Evolutionary conservation across 2,329 filamentous ascomycete species (phyloP).

Genomic region (Huntiella savannae): DNA sequence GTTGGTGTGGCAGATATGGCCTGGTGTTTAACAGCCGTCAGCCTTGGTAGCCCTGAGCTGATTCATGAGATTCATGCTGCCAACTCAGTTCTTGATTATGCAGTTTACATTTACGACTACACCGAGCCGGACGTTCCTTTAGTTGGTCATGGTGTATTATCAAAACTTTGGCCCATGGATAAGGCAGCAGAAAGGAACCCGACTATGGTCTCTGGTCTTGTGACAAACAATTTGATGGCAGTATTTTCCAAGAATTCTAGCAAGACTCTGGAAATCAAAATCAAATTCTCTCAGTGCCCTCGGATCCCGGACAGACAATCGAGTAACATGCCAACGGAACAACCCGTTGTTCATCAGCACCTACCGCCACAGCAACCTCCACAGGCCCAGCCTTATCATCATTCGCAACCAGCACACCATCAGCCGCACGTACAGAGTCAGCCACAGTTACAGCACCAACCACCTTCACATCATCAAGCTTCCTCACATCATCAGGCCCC

Average conservation of each 20-base stretch:
- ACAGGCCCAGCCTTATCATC: too few relatives aligned
- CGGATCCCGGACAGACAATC: too few relatives aligned
- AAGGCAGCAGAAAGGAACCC: conserved; percentile 13
- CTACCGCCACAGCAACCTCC: too few relatives aligned
- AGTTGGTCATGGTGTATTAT: conserved; percentile 89
- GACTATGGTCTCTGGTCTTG: conserved; percentile 69
- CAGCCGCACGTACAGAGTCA: too few relatives aligned
- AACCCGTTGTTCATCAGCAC: too few relatives aligned
- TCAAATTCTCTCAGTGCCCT: conserved; percentile 53
- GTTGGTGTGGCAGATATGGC: conserved; percentile 80
- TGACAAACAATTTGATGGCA: conserved; percentile 69
- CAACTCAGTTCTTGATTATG: conserved; percentile 60
- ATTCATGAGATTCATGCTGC: conserved; percentile 20
- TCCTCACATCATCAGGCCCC: conserved; percentile 12
- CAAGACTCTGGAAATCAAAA: conserved; percentile 82
- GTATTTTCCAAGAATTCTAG: conserved; percentile 67
- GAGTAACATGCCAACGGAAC: too few relatives aligned
- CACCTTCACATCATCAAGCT: conserved; percentile 13
- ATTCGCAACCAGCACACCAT: too few relatives aligned
- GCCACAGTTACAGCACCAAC: conserved; percentile 21
- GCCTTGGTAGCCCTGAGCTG: conserved; percentile 66
- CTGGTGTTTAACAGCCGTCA: conserved; percentile 69
- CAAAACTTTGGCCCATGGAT: conserved; percentile 44
- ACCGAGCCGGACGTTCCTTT: conserved; percentile 86
- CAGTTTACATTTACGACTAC: conserved; percentile 93